These are phyloP conservation scores for Aspergillus mulundensis DNA, from an alignment of 495 filamentous ascomycete genomes.

Conservation along the genomic window DNA sequence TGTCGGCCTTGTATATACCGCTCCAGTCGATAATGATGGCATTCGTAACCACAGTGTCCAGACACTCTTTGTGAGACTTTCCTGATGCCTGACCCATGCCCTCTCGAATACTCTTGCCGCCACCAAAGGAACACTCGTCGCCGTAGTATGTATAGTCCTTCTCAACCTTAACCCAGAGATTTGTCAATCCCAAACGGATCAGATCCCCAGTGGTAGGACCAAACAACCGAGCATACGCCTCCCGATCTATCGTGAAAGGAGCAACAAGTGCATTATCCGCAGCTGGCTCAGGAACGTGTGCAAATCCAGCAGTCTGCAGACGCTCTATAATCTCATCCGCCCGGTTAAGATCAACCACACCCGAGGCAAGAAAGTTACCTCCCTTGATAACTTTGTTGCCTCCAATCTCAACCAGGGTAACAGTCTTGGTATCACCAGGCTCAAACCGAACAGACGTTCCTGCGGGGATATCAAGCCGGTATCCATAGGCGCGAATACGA, in stretches of 20 bases:
- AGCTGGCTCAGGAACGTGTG: conserved; percentile 63
- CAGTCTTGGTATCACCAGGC: conserved; percentile 89
- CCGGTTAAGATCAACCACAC: conserved; percentile 59
- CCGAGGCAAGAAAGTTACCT: conserved; percentile 75
- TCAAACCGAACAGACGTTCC: conserved; percentile 94
- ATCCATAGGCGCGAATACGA: conserved; percentile 78
- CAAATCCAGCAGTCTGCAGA: conserved; percentile 70
- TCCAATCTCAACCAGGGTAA: conserved; percentile 87
- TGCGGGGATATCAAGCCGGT: conserved; percentile 81
- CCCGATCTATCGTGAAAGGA: conserved; percentile 67
- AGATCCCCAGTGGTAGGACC: conserved; percentile 86
- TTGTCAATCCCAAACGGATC: conserved; percentile 76
- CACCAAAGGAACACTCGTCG: conserved; percentile 94
- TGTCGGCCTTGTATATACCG: conserved; percentile 96
- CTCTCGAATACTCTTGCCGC: conserved; percentile 90
- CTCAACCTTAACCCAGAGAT: conserved; percentile 91
- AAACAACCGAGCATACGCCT: conserved; percentile 82
- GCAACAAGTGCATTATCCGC: conserved; percentile 52
- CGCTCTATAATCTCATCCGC: conserved; percentile 60
- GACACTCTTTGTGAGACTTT: conserved; percentile 59
- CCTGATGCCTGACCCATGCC: conserved; percentile 95
- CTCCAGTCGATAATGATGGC: conserved; percentile 88
- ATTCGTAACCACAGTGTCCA: conserved; percentile 91
- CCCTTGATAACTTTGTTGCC: conserved; percentile 79
- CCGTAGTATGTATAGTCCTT: conserved; percentile 81